Base-by-base conservation (phyloP, 2,329 filamentous ascomycete genomes). In the Fusarium liriodendri region DNA sequence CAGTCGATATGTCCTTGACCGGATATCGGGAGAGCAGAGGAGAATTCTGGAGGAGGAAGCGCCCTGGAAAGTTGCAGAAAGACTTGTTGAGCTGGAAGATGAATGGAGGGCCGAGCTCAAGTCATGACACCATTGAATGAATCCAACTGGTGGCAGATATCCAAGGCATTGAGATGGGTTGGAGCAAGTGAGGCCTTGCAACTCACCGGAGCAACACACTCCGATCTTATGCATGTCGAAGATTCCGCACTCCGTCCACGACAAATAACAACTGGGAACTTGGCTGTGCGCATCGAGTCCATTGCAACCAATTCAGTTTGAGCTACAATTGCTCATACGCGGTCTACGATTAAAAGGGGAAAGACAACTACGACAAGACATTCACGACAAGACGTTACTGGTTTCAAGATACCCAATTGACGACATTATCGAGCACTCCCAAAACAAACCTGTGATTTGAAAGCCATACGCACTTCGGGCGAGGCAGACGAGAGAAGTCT, bases 1-100 rank as follows among this genome's bases (percentile, higher is more conserved):
- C 11, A 89, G 92, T 50, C 85, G 89, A 27, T 97, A 96, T 84
- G 95, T 98, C 50, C 84, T 98, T 75, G 87, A 87, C 66, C 90
- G 90, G 77, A 91, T 97, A 86, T 88, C 86, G 11, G 72, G 77
- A 9, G 77, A 80, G 13, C 88, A 94, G 78, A 85, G 85, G 78
- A 79, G 80, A 22, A 80, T 84, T 16, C 81, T 94, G 50, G 86
- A 89, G 35, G 84, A 83, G 6, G 82, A 87, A 25, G 87, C 89
- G 16, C 85, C 90, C 3, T 84, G 85, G 52, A 81, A 87, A 33
- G 82, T 94, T 70, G 83, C 87, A 40, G 81, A 86, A 35, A 84
- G 84, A 76, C 85, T 91, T 33, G 79, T 83, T 64, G 84, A 87
- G 68, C 79, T 89, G 61, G 84, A 87, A 70, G 76, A 80, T 8